Base-by-base conservation (phyloP, 441 rosid species). In the Populus hybrid region DNA sequence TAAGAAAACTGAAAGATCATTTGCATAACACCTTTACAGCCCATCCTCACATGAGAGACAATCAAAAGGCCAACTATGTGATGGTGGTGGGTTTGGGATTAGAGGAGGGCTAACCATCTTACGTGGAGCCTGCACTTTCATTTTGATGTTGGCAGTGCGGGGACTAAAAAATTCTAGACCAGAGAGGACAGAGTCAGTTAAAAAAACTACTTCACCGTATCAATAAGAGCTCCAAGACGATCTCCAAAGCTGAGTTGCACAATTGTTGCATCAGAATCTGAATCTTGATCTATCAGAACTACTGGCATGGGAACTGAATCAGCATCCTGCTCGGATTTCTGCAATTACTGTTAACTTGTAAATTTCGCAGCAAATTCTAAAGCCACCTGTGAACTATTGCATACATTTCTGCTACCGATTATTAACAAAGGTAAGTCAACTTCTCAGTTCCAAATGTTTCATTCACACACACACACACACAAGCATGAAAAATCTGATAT, bases 171-270 rank as follows among this genome's bases (percentile, higher is more conserved):
- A 38, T 67, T 54, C 72, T 28, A 74, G 35, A 72, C 21, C 16
- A 46, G 8, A 20, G 36, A 12, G 8, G 16, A 63, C 18, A 5
- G 68, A 65, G 26, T 8, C 11, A 69, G 77, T 57, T 70, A 6
- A 38, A 67, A 46, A 81, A 70, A 35, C 80, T 34, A 77, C 75
- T 81, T 83, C 77, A 93, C 98, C 18, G 99, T 95, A 85, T 95
- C 97, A 89, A 93, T 86, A 34, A 95, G 93, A 76, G 98, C 97
- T 76, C 99, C 99, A 74, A 95, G 90, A 76, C 98, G 98, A 86
- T 95, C 96, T 77, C 99, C 99, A 79, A 93, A 92, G 86, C 98
- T 92, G 81, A 95, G 87, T 78, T 95, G 92, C 32, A 95, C 98
- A 77, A 89, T 82, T 4, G 97, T 93, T 70, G 97, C 91, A 71